Evolutionary conservation across 192 early-diverging fungal genomes (phyloP), one percentile per base, ranked within the genome.

Genomic region (Coemansia sp.): DNA sequence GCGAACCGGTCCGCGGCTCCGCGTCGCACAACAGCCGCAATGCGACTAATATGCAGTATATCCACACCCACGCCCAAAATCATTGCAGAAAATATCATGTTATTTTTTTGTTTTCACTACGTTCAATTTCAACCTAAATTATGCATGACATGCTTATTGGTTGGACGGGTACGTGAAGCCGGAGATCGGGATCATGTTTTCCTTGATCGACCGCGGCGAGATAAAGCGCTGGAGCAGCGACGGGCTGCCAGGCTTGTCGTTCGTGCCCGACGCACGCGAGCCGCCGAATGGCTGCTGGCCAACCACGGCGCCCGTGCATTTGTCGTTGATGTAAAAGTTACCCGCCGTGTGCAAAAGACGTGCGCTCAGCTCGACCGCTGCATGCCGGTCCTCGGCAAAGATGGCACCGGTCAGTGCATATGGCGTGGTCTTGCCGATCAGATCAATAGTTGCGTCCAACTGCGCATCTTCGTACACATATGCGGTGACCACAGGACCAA

Each of bases 261-360:
- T 98, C n/a, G 96, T 98, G 50, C 96, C 96, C 13, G 93, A 94
- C 16, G 86, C 90, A 65, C 94, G 87, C 65, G 86, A 88, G 66
- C 96, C 96, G 67, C 96, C 96, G 74, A 98, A 98, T 18, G 96
- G 90, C 84, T 98, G 96, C 79, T 98, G 96, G 61, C 95, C 94
- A 49, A 97, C 95, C 32, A 97, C 91, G 32, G 95, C 96, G 49
- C 96, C 96, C 47, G 96, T 98, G 70, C 89, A 94, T 80, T 98
- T 98, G 85, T 98, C 96, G 75, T 98, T 98, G 73, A 98, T 89
- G 79, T 98, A 98, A 62, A 98, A 96, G 88, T 98, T 98, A 38
- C 96, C 96, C 5, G 93, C 91, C 37, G 91, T 86, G 80, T 98
- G 83, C 47, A 94, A 87, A 59, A 98, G 84, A 56, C 85, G 75